Evolutionary conservation across 352 stramenopile species (phyloP), one percentile per base, ranked within the genome.

Genomic region (Pythium sukuiense): DNA sequence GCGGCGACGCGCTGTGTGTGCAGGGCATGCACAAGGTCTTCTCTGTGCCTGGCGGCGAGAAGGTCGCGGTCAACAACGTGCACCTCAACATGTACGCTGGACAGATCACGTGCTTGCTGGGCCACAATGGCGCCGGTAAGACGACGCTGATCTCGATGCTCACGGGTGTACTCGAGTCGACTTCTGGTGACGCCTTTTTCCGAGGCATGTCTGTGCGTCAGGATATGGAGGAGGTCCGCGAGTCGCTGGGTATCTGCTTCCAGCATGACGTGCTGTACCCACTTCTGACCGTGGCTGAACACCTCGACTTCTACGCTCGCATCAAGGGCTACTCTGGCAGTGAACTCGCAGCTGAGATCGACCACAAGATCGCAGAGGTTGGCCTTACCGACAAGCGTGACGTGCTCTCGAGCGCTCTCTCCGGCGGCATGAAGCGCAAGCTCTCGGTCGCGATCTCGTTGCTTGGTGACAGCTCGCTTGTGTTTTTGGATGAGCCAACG

Each of bases 71-170:
- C 6, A 64, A 96, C 27, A 67, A 72, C 39, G 43, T 97, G 8
- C 71, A 84, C 60, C 59, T 97, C 16, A 84, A 76, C 60, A 95
- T 97, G 80, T 95, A 94, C 68, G 68, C 83, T 26, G 82, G 81
- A n/a, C 85, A 97, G 71, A 96, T 97, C 67, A 90, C 87, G 32
- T 85, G 75, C 59, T 72, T 97, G 9, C 73, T 97, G 11, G 90
- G 90, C 13, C 90, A 97, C 71, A 97, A 97, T 67, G 90, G 89
- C 32, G 85, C 84, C 35, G 87, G 88, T 18, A 97, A 96, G 68
- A 82, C 79, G 33, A 97, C 90, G 7, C 76, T 89, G 2, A 92
- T 97, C 30, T 85, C 69, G 6, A 93, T 96, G 74, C 67, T 97
- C 30, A 97, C 86, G 3, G 90, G 90, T 13, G 69, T 92, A 50